Evolutionary conservation across 768 basidiomycete species (phyloP), one percentile per base, ranked within the genome.

Genomic region (Leccinum sublutescens): DNA sequence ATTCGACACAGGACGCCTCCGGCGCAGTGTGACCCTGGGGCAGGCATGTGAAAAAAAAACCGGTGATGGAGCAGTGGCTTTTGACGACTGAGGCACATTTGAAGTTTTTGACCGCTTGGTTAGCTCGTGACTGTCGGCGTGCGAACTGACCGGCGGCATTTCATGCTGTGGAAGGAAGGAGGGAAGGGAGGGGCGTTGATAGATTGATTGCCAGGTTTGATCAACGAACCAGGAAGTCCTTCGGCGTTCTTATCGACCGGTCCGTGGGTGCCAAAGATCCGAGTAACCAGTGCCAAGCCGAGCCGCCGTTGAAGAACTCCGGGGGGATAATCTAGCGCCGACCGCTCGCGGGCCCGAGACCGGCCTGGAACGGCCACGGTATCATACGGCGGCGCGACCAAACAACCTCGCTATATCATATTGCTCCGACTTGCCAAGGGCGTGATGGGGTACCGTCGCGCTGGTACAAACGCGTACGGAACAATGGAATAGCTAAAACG

Each of bases 121-220:
- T 12, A 49, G 47, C 51, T 57, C 50, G 56, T 57, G 43, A 2
- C 21, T 29, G 29, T 38, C 9, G 55, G 36, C 57, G 65, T 65
- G 65, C 52, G 64, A 65, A 65, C 14, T 36, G 34, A 48, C 54
- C 33, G 51, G 64, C 51, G 54, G 56, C 15, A 55, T 17, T 43
- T 6, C 40, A 9, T 3, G 17, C 38, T 38, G 40, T 38, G 38
- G 40, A 43, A 43, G 47, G 47, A 21, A 48, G 47, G 6, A 25
- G n/a, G 25, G 33, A 47, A 57, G 62, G 59, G 2, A 17, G 17
- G 25, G 2, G n/a, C 8, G 5, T 11, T 56, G 57, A 33, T 49
- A 36, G 19, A 50, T 53, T 54, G 54, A 51, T 19, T 25, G 43
- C 52, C 7, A 21, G 54, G 27, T 33, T 36, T 64, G 50, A 59